phyloP scores from a whole-genome alignment of 1,139 yeast species.

The Wickerhamiella infanticola region DNA sequence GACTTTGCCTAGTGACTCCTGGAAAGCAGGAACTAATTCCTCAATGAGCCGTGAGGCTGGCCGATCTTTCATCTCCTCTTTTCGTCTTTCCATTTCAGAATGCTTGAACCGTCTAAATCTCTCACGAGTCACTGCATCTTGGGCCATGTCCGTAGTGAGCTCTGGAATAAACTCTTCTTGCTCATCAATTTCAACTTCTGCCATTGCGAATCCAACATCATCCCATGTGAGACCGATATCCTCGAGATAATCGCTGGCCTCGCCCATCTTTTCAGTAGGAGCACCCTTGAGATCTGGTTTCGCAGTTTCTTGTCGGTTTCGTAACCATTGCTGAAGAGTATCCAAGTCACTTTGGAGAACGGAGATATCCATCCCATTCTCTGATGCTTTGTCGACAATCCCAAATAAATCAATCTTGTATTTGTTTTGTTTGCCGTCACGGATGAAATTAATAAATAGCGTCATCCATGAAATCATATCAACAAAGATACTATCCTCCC shows the following conservation, averaged over 20 bases:
- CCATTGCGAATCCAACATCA: conserved; percentile 20
- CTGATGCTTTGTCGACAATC: conserved; percentile 15
- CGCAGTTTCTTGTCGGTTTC: conserved; percentile 22
- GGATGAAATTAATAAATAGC: conserved; percentile 43
- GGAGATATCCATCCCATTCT: conserved; percentile 30
- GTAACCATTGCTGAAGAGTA: conserved; percentile 30
- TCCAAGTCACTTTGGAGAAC: conserved; percentile 32
- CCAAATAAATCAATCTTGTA: conserved; percentile 22
- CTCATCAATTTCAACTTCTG: conserved; percentile 25
- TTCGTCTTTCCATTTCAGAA: conserved; percentile 12
- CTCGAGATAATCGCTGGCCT: conserved; percentile 10
- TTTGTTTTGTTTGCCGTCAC: conserved; percentile 29
- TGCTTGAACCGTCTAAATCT: conserved; percentile 11
- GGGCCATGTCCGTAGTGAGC: conserved; percentile 8
- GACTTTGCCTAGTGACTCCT: conserved; percentile 9
- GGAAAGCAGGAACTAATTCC: conserved; percentile 19
- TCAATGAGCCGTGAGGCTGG: conserved; percentile 20
- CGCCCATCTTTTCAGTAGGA: conserved; percentile 8
- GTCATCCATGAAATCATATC: conserved; percentile 61
- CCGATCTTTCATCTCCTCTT: conserved; percentile 15
- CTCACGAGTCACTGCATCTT: conserved; percentile 15
- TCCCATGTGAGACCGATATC: conserved; percentile 25
- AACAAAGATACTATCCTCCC: conserved; percentile 63
- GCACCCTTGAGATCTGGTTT: conserved; percentile 1
- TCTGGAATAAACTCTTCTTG: conserved; percentile 15